Base-by-base conservation (phyloP, 2,329 filamentous ascomycete genomes). In the Fusarium domesticum region DNA sequence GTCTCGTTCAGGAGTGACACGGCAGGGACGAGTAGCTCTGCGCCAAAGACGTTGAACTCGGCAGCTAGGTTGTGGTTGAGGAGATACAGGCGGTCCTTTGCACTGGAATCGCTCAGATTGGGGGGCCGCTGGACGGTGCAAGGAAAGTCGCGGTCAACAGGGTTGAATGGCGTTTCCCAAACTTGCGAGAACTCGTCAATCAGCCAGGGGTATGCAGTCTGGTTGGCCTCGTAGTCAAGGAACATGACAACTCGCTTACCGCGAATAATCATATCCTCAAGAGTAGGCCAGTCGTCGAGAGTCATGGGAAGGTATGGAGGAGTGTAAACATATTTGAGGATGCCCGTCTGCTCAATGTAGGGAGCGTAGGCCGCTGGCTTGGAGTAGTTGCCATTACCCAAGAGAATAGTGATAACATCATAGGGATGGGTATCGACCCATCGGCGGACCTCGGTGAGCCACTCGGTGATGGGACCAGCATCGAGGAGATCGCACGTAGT, bases 51-150 rank as follows among this genome's bases (percentile, higher is more conserved):
- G 41, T 78, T 77, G 50, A 95, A 78, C 54, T 90, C 77, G 47
- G 85, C 77, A 64, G 96, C 96, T 46, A 96, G 76, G 63, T 96
- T 96, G 71, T 96, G 91, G 68, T 96, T 96, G 59, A 86, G 79
- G 61, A 96, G 76, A 64, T 91, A 95, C 67, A 95, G 75, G 34
- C 83, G 77, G 20, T 83, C 73, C 45, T 73, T 70, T 1, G 81
- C 78, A 0, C 79, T 76, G 2, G 75, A 67, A 0, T 64, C 60
- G 3, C 70, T 59, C 45, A 95, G 70, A 34, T 78, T 71, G 0
- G 88, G 88, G 1, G 91, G 90, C 0, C 91, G 83, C 62, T 96
- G 81, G 30, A 84, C 75, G 0, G 72, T 83, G 70, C 91, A 96
- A 0, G 90, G 89, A 64, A 96, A 95, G 1, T 66, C 64, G 37